Base-by-base conservation (phyloP, 306 rosid species). In the Sesbania bispinosa region DNA sequence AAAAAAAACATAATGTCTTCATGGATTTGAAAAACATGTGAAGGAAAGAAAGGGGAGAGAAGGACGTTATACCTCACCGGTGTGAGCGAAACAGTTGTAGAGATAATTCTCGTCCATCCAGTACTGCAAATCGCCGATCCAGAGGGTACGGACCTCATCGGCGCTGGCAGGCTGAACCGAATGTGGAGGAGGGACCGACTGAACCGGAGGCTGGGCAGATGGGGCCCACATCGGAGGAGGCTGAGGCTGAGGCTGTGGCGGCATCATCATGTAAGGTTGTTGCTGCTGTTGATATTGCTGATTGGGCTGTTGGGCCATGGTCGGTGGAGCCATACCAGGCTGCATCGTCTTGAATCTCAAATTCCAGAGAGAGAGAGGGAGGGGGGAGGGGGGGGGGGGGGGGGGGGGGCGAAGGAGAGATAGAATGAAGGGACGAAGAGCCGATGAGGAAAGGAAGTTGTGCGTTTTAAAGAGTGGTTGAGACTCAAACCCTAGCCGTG, bases 91-190 rank as follows among this genome's bases (percentile, higher is more conserved):
- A 48, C 96, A 88, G 18, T 18, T 53, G 16, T 48, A 88, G 1
- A 93, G 78, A 77, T 90, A 90, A 70, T 15, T 85, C 79, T 93
- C 98, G 52, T 90, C 97, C 98, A 93, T 93, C 98, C 98, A 93
- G 75, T 83, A 90, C 71, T 88, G 96, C 80, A 93, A 76, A 88
- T 93, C 98, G 0, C 98, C 98, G 89, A 93, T 90, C 98, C 98
- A 90, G 3, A 90, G 96, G 35, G 98, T 88, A 7, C 96, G 96
- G 62, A 94, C 90, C 86, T 94, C 98, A 18, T 94, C 97, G 6
- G 83, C 76, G 85, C 51, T 75, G 6, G 83, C 46, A 0, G 93
- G 87, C 21, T 78, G 90, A 46, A 35, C 10, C 2, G 74, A 74
- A n/a, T 88, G 91, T 0, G 62, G 77, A 7, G 60, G 80, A 47